Evolutionary conservation across 2,329 filamentous ascomycete genomes (phyloP).

Genomic region (Sporothrix brunneoviolacea): DNA sequence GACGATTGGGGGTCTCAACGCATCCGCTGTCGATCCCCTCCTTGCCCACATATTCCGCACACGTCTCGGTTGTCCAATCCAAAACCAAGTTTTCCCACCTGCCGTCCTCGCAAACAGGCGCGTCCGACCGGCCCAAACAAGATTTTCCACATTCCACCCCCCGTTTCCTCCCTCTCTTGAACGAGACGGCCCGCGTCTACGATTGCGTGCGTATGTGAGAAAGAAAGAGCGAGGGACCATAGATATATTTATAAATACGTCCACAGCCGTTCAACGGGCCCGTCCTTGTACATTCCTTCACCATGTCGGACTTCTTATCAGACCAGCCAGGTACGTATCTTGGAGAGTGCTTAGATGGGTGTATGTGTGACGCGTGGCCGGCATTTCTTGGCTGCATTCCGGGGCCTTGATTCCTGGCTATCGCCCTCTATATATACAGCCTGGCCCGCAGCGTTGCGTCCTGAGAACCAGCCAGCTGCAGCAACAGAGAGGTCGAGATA

Average conservation of each 20-base stretch:
- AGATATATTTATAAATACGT: background rate
- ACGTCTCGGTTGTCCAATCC: slow-evolving; percentile 4
- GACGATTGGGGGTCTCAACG: slow-evolving; percentile 6
- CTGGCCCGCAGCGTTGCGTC: background rate
- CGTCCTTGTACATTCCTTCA: slow-evolving; percentile 3
- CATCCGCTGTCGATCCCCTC: slow-evolving; percentile 12
- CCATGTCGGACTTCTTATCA: slow-evolving; percentile 17
- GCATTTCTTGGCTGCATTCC: slow-evolving; percentile 4
- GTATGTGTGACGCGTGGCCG: slow-evolving; percentile 12
- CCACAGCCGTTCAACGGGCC: background rate
- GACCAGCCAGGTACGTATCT: slow-evolving; percentile 16
- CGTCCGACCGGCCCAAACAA: background rate
- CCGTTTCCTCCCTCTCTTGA: background rate
- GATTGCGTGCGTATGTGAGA: background rate
- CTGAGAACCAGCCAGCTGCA: background rate
- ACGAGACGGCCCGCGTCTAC: background rate
- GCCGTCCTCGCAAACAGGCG: slow-evolving; percentile 6
- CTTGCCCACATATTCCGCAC: background rate
- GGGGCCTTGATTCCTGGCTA: background rate
- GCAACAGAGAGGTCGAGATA: background rate
- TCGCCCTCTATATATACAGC: background rate
- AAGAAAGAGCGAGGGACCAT: background rate
- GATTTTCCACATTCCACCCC: background rate
- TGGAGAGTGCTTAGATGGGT: background rate
- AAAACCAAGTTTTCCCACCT: slow-evolving; percentile 10